Conservation (phyloP, 2,329 filamentous ascomycete genomes). For the Fusarium pseudoanthophilum region DNA sequence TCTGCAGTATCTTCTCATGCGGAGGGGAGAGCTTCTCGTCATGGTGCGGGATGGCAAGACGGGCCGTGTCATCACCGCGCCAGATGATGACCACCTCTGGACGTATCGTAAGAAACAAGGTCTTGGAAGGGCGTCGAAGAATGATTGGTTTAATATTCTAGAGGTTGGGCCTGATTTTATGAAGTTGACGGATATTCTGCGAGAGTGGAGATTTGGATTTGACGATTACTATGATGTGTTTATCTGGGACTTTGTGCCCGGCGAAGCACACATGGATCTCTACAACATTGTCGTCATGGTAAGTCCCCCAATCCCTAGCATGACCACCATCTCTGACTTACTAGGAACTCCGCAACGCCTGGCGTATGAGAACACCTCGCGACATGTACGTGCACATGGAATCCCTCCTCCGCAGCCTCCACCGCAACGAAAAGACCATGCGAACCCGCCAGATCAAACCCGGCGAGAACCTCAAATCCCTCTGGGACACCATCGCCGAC, state of each 20-base stretch:
- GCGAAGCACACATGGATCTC: conserved; percentile 12
- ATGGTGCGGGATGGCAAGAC: conserved; percentile 47
- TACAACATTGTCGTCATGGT: conserved; percentile 39
- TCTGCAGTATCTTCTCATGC: conserved; percentile 44
- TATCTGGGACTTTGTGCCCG: conserved; percentile 45
- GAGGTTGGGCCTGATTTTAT: conserved; percentile 43
- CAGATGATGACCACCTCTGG: conserved; percentile 41
- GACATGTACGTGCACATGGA: conserved; percentile 42
- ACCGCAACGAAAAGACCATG: conserved; percentile 38
- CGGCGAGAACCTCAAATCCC: conserved; percentile 35
- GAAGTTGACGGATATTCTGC: conserved; percentile 35
- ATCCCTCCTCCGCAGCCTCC: conserved; percentile 34
- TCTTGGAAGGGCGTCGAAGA: conserved; percentile 43
- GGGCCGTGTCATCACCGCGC: conserved; percentile 45
- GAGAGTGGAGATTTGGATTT: conserved; percentile 45
- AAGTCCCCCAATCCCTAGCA: background rate
- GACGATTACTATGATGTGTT: conserved; percentile 46
- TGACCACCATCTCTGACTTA: background rate
- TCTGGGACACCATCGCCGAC: conserved; percentile 41
- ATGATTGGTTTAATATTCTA: conserved; percentile 40
- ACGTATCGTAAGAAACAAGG: conserved; percentile 42
- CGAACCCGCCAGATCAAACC: conserved; percentile 40
- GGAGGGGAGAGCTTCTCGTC: conserved; percentile 42
- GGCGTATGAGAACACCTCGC: conserved; percentile 36
- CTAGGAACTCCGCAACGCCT: conserved; percentile 44